phyloP scores from a whole-genome alignment of 2,329 filamentous ascomycete genomes.

The Fusarium dlaminii region DNA sequence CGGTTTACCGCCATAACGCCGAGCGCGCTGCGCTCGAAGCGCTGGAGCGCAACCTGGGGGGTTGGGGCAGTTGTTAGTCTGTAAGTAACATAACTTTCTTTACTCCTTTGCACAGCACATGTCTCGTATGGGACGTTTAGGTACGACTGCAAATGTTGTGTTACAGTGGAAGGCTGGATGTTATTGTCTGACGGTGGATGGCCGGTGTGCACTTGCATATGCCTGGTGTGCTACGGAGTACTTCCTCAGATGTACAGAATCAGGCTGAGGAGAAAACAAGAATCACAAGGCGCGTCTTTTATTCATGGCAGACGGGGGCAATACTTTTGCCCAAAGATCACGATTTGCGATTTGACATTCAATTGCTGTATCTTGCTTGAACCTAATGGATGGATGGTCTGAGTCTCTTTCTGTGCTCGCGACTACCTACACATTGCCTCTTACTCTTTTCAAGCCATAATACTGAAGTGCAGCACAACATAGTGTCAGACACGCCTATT shows the following conservation, averaged over 20 bases:
- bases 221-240: background rate
- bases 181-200: background rate
- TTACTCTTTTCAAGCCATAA: background rate
- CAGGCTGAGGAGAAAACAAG: background rate
- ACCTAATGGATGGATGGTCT: background rate
- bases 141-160: background rate
- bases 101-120: no score
- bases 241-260: background rate
- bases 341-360: background rate
- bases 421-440: background rate
- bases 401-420: background rate
- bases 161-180: background rate
- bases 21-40: no score
- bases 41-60: no score
- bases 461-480: background rate
- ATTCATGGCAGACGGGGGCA: background rate
- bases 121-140: background rate
- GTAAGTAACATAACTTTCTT: no score
- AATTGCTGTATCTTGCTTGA: background rate
- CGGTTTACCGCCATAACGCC: no score
- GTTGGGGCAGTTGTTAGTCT: no score
- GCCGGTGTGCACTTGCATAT: background rate
- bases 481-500: background rate
- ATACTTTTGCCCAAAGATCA: background rate
- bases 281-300: background rate